Evolutionary conservation across 2,329 filamentous ascomycete species (phyloP).

Genomic region (Nothopassalora personata): DNA sequence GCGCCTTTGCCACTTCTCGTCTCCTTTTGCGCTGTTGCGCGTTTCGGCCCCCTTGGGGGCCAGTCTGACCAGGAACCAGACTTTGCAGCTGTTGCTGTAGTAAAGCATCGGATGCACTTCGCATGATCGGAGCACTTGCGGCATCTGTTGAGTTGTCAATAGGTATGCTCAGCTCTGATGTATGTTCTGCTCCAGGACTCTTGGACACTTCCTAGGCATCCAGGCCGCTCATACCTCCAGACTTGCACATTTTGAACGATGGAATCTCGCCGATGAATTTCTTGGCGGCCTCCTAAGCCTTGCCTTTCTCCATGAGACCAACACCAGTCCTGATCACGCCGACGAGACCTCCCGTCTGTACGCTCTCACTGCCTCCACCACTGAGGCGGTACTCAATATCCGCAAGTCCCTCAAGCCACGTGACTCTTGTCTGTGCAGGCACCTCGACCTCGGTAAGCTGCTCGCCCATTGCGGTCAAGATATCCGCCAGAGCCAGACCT

Average conservation of each 20-base stretch:
- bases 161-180: background rate
- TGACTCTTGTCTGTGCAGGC: constrained; percentile 76
- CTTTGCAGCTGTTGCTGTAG: background rate
- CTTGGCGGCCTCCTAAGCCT: background rate
- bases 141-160: background rate
- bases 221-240: background rate
- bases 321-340: constrained; percentile 83
- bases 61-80: background rate
- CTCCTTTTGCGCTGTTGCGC: background rate
- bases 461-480: constrained; percentile 79
- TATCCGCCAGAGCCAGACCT: constrained; percentile 87
- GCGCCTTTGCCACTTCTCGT: background rate
- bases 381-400: constrained; percentile 90
- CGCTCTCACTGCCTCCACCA: constrained; percentile 75
- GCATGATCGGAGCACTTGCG: background rate
- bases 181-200: background rate
- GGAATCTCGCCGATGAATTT: background rate
- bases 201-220: background rate
- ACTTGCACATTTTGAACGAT: background rate
- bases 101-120: background rate
- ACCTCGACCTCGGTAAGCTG: constrained; percentile 80
- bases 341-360: constrained; percentile 90
- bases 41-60: background rate
- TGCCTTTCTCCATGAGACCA: constrained; percentile 57
- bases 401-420: constrained; percentile 85